Conservation (phyloP, 331 rosid species). For the Saraca asoca region DNA sequence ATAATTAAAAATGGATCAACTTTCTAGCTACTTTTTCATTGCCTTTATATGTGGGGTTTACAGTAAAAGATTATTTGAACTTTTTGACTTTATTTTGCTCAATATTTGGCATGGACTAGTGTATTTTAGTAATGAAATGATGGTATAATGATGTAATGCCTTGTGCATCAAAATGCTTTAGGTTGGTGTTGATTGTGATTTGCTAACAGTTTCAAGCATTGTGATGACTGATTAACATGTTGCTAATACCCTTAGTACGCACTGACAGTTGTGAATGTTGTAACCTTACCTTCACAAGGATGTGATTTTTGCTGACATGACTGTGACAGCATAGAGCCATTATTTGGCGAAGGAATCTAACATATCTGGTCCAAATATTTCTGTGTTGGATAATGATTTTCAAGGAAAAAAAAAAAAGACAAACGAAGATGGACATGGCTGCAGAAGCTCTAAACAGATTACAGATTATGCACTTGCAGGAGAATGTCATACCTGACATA, state of each 20-base stretch:
- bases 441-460: background rate
- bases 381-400: conserved; percentile 34
- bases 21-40: conserved; percentile 11
- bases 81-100: conserved; percentile 1
- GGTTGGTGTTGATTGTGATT: conserved; percentile 29
- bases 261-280: conserved; percentile 30
- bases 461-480: conserved; percentile 10
- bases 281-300: conserved; percentile 24
- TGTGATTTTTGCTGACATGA: conserved; percentile 33
- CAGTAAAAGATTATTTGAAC: conserved; percentile 1
- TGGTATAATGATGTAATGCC: background rate
- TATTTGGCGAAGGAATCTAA: conserved; percentile 32
- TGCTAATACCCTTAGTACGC: conserved; percentile 26
- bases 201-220: conserved; percentile 27
- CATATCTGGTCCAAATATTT: conserved; percentile 18
- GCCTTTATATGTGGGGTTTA: conserved; percentile 28
- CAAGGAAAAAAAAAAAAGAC: conserved; percentile 5
- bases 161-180: background rate
- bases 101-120: conserved; percentile 12
- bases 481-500: conserved; percentile 31
- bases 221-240: background rate
- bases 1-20: conserved; percentile 14
- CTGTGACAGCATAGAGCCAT: conserved; percentile 32
- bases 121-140: conserved; percentile 1
- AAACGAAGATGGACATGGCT: background rate